A percentile compares a stretch with the other conserved stretches of the same genome.
phyloP scores from a whole-genome alignment of 495 filamentous ascomycete species.

The Amniculicola lignicola region DNA sequence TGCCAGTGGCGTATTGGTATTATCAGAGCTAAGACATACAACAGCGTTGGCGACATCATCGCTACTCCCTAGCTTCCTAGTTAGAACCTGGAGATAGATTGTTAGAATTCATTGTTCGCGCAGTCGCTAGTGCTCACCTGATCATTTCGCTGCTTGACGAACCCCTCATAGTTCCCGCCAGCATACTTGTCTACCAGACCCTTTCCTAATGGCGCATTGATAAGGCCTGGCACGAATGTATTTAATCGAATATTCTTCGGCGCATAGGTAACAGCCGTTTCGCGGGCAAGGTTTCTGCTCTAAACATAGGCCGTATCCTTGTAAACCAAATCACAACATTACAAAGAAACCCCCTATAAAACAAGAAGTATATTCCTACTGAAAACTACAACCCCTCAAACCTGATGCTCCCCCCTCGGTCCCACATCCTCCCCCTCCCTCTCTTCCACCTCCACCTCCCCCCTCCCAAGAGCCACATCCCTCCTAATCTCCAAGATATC shows the following conservation, averaged over 20 bases:
- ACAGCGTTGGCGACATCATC: slow-evolving; percentile 55
- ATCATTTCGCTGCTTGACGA: slow-evolving; percentile 42
- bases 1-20: slow-evolving; percentile 54
- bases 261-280: slow-evolving; percentile 52
- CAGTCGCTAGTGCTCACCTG: slow-evolving; percentile 15
- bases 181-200: slow-evolving; percentile 47
- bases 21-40: slow-evolving; percentile 51
- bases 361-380: too few relatives aligned
- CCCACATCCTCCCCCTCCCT: background rate
- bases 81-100: slow-evolving; percentile 41
- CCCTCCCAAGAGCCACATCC: slow-evolving; percentile 15
- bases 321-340: too few relatives aligned
- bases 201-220: slow-evolving; percentile 48
- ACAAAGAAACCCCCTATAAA: too few relatives aligned
- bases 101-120: slow-evolving; percentile 1
- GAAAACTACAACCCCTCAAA: too few relatives aligned
- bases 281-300: slow-evolving; percentile 53
- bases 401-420: too few relatives aligned
- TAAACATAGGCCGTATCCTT: too few relatives aligned
- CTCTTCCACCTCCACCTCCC: slow-evolving; percentile 5
- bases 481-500: background rate
- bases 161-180: slow-evolving; percentile 41
- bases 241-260: slow-evolving; percentile 49
- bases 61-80: slow-evolving; percentile 45
- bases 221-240: slow-evolving; percentile 54